phyloP scores from a whole-genome alignment of 805 yeast species.

The Candida boidinii region DNA sequence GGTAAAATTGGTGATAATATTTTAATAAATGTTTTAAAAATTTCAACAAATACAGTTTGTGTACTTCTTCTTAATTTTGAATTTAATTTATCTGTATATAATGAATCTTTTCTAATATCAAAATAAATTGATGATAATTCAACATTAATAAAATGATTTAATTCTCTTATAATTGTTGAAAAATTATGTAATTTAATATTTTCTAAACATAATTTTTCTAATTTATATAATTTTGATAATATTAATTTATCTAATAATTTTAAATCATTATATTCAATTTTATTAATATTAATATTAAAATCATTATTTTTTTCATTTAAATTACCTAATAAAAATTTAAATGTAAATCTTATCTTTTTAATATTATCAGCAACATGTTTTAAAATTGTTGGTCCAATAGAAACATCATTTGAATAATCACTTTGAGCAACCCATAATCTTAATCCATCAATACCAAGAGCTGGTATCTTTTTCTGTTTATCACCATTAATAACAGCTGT shows the following conservation, averaged over 20 bases:
- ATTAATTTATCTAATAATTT: slow-evolving; percentile 51
- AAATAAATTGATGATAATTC: slow-evolving; percentile 79
- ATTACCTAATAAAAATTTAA: slow-evolving; percentile 76
- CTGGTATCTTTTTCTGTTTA: slow-evolving; percentile 38
- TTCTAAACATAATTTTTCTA: slow-evolving; percentile 32
- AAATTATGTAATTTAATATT: slow-evolving; percentile 56
- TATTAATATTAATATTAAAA: slow-evolving; percentile 7
- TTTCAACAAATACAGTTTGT: slow-evolving; percentile 57
- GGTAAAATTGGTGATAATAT: slow-evolving; percentile 79
- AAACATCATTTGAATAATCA: slow-evolving; percentile 76
- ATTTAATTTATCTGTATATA: slow-evolving; percentile 57
- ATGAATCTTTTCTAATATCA: slow-evolving; percentile 75
- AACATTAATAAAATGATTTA: slow-evolving; percentile 66
- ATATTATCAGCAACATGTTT: slow-evolving; percentile 71
- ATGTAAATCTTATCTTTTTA: slow-evolving; percentile 76
- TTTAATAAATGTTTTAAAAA: slow-evolving; percentile 55
- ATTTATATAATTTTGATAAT: slow-evolving; percentile 41
- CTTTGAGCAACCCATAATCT: slow-evolving; percentile 87
- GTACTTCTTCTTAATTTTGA: slow-evolving; percentile 44
- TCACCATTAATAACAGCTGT: slow-evolving; percentile 56
- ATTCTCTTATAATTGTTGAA: slow-evolving; percentile 55
- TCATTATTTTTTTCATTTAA: slow-evolving; percentile 32
- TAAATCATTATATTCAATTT: slow-evolving; percentile 32
- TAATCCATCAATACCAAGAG: slow-evolving; percentile 84
- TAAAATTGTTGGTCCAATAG: slow-evolving; percentile 63